Base-by-base conservation (phyloP, 2,329 filamentous ascomycete genomes). In the Trichoderma harzianum region DNA sequence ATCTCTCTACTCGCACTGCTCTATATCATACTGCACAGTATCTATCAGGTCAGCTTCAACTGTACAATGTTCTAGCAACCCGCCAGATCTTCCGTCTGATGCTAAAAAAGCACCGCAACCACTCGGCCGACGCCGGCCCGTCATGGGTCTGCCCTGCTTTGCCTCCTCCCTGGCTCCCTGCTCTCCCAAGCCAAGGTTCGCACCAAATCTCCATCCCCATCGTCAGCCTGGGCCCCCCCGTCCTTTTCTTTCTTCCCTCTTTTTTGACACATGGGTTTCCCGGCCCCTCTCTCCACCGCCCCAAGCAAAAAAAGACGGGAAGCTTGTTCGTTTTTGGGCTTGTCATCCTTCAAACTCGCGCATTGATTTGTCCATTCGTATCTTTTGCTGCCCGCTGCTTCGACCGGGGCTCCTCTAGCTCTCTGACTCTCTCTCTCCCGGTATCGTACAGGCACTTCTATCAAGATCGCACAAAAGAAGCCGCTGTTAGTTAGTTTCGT, bases 61-160 rank as follows among this genome's bases (percentile, higher is more conserved):
- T 2, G 18, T 47, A 47, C 18, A 11, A 47, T 10, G 43, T 57
- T 28, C 57, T 60, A 60, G 51, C 43, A 21, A 21, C 60, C 47
- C 39, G 39, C 21, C 53, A 30, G 64, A 57, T 57, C 64, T 61
- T 28, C 57, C 24, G 11, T 39, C 32, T 32, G 28, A 60, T 53
- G 32, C 62, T 65, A 65, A 53, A 47, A 36, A 65, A 34, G 43
- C 63, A 21, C 21, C 51, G 36, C 36, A 39, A 39, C 36, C 36
- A 67, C 64, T 57, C 64, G 64, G 64, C 64, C 64, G 64, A 67
- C 64, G 69, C 69, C 69, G 69, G 64, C 62, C 69, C 69, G 69
- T 39, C 63, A 39, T 68, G 63, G 62, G 39, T 68, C 63, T 55
- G n/a, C 21, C 51, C 39, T 47, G n/a, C 61, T 32, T 18, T 18